Base-by-base conservation (phyloP, 73 alveolate genomes). In the Halteria grandinella region DNA sequence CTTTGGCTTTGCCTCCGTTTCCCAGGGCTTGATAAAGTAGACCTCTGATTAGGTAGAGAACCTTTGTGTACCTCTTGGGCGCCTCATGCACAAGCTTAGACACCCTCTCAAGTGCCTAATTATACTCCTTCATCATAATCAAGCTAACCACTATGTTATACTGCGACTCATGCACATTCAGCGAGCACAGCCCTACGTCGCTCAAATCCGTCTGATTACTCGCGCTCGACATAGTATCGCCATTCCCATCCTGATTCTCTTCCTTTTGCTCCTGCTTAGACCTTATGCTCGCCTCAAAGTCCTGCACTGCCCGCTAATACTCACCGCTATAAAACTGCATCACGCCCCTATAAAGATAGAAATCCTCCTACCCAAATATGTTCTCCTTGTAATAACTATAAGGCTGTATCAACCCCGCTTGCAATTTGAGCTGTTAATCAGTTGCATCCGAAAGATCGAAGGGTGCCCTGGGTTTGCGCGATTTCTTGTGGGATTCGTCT, bases 141-240 rank as follows among this genome's bases (percentile, higher is more conserved):
- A 33, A 55, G 81, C 92, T 73, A 6, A 83, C 53, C 66, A 83
- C 6, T 0, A 83, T 39, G 48, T 83, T 83, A 53, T 23, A 83
- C 27, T 45, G 17, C 12, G 60, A 18, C 43, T 83, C 92, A 43
- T 72, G 76, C 11, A 66, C 37, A 45, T 83, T 83, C 33, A 83
- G 47, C 1, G 92, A 83, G 34, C 92, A 83, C 39, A 83, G 27
- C 0, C 92, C 92, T 25, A 83, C 82, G 54, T 83, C 92, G 17
- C 85, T 59, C 17, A 83, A 57, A 40, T 83, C 92, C 25, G 92
- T 83, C 66, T 83, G 39, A 44, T 73, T 75, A 54, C 92, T 83
- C 20, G 73, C 34, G 37, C 53, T 51, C 40, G 75, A 37, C 66
- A 53, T 63, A 54, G 34, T 37, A 12, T 54, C 85, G 12, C 37